Evolutionary conservation across 495 filamentous ascomycete genomes (phyloP).

Genomic region (Chaetomium cochliodes): DNA sequence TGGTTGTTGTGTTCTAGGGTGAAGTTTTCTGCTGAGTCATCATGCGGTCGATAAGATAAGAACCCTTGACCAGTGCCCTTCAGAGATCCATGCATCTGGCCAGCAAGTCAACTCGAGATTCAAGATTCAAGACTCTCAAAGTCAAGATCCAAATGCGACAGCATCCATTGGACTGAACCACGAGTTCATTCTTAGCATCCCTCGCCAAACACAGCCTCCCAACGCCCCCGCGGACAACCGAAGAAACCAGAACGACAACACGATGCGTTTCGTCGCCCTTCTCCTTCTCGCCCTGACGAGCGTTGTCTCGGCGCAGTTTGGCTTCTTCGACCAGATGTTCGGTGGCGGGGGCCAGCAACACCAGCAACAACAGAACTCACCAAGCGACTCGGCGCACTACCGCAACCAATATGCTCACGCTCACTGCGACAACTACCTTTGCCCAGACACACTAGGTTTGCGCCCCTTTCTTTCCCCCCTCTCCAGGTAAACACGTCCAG

Average conservation of each 20-base stretch:
- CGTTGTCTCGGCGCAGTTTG: slow-evolving; percentile 62
- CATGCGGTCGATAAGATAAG: slow-evolving; percentile 35
- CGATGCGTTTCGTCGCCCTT: slow-evolving; percentile 38
- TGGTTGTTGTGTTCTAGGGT: slow-evolving; percentile 9
- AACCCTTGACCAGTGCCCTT: not conserved
- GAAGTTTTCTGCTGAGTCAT: slow-evolving; percentile 51
- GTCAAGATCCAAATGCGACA: not conserved
- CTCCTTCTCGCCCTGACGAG: slow-evolving; percentile 36
- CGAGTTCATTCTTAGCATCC: too few species aligned
- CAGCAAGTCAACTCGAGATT: slow-evolving; percentile 11
- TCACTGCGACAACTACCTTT: slow-evolving; percentile 86
- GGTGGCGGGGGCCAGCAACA: slow-evolving; percentile 50
- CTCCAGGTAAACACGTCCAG: not conserved
- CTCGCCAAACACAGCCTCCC: not conserved
- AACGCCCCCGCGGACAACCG: not conserved
- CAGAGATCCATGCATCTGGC: not conserved
- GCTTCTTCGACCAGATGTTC: slow-evolving; percentile 83
- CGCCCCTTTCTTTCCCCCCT: not conserved
- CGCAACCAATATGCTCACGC: slow-evolving; percentile 66
- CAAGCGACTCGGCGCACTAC: slow-evolving; percentile 76
- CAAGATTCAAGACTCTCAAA: too few species aligned
- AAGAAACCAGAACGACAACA: not conserved
- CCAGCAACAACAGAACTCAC: slow-evolving; percentile 68
- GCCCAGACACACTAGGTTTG: slow-evolving; percentile 73
- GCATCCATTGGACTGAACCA: not conserved